phyloP scores from a whole-genome alignment of 1,284 basidiomycete species.

The Termitomyces sp. region DNA sequence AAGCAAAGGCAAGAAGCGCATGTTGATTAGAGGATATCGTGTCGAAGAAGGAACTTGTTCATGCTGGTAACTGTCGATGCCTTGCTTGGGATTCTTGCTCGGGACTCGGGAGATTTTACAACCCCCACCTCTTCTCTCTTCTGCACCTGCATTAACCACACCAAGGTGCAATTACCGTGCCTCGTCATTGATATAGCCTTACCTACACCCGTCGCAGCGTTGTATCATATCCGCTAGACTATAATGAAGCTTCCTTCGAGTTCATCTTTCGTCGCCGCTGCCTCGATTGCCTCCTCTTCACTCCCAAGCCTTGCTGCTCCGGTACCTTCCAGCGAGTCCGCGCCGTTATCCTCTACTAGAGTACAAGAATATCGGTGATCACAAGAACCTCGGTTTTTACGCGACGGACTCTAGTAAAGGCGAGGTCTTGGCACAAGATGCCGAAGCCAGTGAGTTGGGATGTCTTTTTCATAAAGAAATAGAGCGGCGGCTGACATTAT shows the following conservation, averaged over 20 bases:
- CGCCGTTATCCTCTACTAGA: no score
- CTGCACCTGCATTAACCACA: not conserved
- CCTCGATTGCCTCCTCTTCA: slow-evolving; percentile 44
- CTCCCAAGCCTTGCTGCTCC: slow-evolving; percentile 40
- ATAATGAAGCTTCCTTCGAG: slow-evolving; percentile 41
- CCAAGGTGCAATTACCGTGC: not conserved
- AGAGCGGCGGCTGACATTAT: slow-evolving; percentile 5
- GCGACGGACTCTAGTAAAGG: no score
- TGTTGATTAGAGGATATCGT: not conserved
- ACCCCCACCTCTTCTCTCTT: not conserved
- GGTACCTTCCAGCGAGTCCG: slow-evolving; percentile 24
- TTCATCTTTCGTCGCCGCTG: slow-evolving; percentile 40
- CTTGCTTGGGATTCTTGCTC: not conserved
- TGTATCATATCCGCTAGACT: not conserved
- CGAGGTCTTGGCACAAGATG: no score
- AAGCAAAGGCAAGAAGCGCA: not conserved
- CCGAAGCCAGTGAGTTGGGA: not conserved
- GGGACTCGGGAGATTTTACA: not conserved
- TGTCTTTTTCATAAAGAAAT: not conserved
- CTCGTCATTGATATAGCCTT: not conserved
- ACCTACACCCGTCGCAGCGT: not conserved
- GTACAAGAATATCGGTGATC: no score
- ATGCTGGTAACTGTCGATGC: not conserved
- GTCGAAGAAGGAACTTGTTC: not conserved
- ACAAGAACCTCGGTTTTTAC: slow-evolving; percentile 12